Percentiles rank a stretch among this genome's conserved stretches.
phyloP scores from a whole-genome alignment of 495 filamentous ascomycete species.

The Aspergillus haitiensis region DNA sequence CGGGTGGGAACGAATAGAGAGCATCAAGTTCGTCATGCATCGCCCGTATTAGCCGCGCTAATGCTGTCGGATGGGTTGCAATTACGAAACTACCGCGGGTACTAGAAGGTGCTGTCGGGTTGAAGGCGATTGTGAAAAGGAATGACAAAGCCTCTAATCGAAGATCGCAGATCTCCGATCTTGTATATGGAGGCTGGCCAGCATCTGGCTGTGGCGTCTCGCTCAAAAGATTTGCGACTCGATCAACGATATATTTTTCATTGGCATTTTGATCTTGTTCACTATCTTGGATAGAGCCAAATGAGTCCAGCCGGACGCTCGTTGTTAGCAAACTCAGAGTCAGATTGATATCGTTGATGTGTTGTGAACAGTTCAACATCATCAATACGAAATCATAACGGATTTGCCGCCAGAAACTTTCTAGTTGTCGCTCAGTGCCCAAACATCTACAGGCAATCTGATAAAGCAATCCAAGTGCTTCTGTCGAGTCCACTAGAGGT shows the following conservation, averaged over 20 bases:
- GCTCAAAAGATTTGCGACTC: conserved; percentile 58
- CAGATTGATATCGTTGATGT: conserved; percentile 57
- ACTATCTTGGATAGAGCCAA: conserved; percentile 58
- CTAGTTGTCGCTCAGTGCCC: conserved; percentile 40
- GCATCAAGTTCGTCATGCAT: conserved; percentile 64
- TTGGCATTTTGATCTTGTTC: conserved; percentile 53
- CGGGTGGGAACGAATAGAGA: conserved; percentile 55
- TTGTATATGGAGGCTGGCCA: conserved; percentile 49
- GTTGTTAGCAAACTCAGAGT: conserved; percentile 59
- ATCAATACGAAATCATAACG: conserved; percentile 64
- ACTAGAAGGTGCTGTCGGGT: conserved; percentile 32
- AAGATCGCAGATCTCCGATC: conserved; percentile 54
- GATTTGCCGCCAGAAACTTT: conserved; percentile 60
- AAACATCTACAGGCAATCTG: conserved; percentile 54
- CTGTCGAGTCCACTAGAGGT: conserved; percentile 53
- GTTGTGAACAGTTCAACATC: conserved; percentile 60
- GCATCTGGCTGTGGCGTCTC: conserved; percentile 52
- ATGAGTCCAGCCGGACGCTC: conserved; percentile 55
- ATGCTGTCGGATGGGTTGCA: conserved; percentile 51
- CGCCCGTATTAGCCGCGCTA: conserved; percentile 60
- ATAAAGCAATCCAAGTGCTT: conserved; percentile 59
- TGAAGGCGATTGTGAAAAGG: conserved; percentile 52
- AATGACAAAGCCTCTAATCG: conserved; percentile 58
- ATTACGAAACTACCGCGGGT: conserved; percentile 54
- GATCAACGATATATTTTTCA: conserved; percentile 61